Percentiles rank a stretch among this genome's conserved stretches.
These are phyloP conservation scores for Colletotrichum tamarilloi DNA, from an alignment of 2,329 filamentous ascomycete genomes.

Conservation along the genomic window DNA sequence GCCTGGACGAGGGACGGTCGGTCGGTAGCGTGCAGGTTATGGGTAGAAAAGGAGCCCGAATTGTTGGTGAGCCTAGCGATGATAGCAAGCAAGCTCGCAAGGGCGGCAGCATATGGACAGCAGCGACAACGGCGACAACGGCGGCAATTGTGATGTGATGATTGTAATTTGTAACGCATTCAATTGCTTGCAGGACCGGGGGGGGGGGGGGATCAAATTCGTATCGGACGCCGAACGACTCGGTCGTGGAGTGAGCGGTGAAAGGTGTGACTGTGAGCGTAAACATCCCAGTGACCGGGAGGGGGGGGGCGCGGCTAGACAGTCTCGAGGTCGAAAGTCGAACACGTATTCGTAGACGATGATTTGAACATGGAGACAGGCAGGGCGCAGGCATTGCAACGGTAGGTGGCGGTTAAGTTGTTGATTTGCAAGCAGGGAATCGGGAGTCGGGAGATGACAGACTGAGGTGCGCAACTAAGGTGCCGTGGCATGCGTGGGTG, in stretches of 20 bases:
- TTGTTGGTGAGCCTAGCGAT: background rate
- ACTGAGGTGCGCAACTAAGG: too few relatives aligned
- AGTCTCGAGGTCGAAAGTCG: background rate
- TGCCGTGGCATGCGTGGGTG: too few relatives aligned
- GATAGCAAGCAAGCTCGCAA: background rate
- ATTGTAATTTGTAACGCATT: background rate
- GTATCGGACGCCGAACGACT: constrained; percentile 27
- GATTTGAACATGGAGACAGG: background rate
- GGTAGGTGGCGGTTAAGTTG: constrained; percentile 15
- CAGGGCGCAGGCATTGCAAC: background rate
- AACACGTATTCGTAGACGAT: background rate
- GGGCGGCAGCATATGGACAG: too few relatives aligned
- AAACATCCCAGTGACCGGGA: constrained; percentile 3
- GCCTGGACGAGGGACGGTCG: background rate
- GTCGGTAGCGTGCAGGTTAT: background rate
- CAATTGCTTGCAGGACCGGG: constrained; percentile 13
- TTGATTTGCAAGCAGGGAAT: background rate
- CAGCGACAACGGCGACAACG: background rate
- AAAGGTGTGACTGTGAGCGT: background rate
- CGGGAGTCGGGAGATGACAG: background rate
- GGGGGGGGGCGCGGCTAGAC: background rate
- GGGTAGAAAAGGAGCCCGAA: background rate
- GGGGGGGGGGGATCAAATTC: background rate
- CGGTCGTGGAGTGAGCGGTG: constrained; percentile 25
- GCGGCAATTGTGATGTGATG: background rate